Evolutionary conservation across 345 rosid species (phyloP).

Genomic region (Heritiera fomes): DNA sequence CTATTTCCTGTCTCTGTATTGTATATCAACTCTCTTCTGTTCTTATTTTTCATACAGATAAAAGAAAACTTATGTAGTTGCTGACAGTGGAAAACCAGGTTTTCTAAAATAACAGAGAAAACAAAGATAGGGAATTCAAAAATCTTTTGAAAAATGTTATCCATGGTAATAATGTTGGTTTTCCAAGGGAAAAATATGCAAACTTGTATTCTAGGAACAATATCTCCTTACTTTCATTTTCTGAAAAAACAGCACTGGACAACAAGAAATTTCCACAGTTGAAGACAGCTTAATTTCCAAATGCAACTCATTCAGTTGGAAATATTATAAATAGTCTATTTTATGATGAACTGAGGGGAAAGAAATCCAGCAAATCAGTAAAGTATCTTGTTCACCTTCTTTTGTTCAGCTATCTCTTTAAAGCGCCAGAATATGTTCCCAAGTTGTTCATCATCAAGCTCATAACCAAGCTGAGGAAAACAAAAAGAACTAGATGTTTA

Average conservation of each 20-base stretch:
- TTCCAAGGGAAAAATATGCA: background rate
- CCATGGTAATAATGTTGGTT: background rate
- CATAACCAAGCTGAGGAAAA: conserved; percentile 77
- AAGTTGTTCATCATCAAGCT: conserved; percentile 70
- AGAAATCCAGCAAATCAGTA: background rate
- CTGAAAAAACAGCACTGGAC: background rate
- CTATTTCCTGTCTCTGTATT: conserved; percentile 2
- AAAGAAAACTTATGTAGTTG: background rate
- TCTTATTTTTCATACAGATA: background rate
- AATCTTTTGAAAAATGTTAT: background rate
- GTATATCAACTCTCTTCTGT: background rate
- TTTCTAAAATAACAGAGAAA: background rate
- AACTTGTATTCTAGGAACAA: background rate
- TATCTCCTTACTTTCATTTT: background rate
- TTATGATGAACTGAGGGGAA: background rate
- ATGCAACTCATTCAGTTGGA: background rate
- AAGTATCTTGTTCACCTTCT: conserved; percentile 56
- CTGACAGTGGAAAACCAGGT: background rate
- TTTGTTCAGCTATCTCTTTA: conserved; percentile 86
- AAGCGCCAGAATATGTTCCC: conserved; percentile 80
- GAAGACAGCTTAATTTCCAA: conserved; percentile 2
- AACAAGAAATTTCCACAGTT: background rate
- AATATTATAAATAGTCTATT: background rate
- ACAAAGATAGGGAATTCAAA: background rate
- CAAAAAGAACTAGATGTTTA: conserved; percentile 23